Evolutionary conservation across 2,329 filamentous ascomycete species (phyloP), one percentile per base, ranked within the genome.

Genomic region (Hypoxylon sp.): DNA sequence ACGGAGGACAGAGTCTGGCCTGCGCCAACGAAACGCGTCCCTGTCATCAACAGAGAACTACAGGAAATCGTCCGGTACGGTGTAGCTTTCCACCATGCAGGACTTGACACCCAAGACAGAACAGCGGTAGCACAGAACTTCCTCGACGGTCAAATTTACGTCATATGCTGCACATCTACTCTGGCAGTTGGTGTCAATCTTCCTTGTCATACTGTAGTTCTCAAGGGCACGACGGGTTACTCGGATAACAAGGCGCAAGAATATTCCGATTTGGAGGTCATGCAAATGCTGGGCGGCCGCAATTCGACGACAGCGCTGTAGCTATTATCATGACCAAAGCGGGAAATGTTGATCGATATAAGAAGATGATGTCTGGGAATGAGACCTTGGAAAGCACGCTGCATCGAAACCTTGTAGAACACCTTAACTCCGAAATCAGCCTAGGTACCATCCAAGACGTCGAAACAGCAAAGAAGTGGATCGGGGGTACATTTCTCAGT

Each of bases 201-300:
- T 8, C 93, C 92, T 8, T 93, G 92, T 64, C 90, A 95, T 73
- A 86, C 94, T 2, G 92, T 94, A 3, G 87, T 96, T 8, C 85
- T 97, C 57, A 96, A 96, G 75, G 91, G 91, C 20, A 96, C 92
- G 0, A 84, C 88, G 3, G 81, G 83, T 0, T 94, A 87, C 76
- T 85, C 87, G 59, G 84, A 87, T 59, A 81, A 83, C 6, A 82
- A 78, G 6, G 71, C 86, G 37, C 85, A 88, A 57, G 91, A 95
- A 73, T 93, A 93, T 68, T 88, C 91, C 0, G 92, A 95, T 73
- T 81, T 96, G 4, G 92, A 96, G 69, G 85, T 94, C 64, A 94
- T 94, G 89, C 92, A 97, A 71, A 96, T 97, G 92, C 92, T 52
- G 92, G 93, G 1, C 84, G 92, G 19, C 92, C 93, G 5, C 93